Evolutionary conservation across 139 green algal genomes (phyloP).

Genomic region (Chlamydomonas sp.): DNA sequence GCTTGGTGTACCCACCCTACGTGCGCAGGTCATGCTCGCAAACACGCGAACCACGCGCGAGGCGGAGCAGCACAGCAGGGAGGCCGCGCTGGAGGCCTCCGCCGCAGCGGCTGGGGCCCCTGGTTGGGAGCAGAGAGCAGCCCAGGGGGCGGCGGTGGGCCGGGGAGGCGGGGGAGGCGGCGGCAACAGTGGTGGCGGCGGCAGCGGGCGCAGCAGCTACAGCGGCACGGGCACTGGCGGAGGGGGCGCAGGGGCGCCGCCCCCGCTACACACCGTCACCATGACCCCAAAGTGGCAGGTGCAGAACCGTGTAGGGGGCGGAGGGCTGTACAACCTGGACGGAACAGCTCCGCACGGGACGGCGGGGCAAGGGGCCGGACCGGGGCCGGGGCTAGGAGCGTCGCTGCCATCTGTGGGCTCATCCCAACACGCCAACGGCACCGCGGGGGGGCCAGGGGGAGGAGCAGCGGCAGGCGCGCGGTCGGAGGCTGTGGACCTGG

Average conservation of each 20-base stretch:
- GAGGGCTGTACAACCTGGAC: slow-evolving; percentile 54
- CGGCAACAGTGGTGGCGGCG: background rate
- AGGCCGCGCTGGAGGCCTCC: background rate
- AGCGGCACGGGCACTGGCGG: background rate
- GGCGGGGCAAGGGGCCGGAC: background rate
- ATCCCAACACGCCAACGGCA: background rate
- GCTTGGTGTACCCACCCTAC: too few relatives aligned
- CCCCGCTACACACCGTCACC: background rate
- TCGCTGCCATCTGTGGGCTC: background rate
- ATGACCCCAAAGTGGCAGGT: slow-evolving; percentile 55
- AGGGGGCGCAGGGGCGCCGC: background rate
- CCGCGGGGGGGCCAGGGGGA: background rate
- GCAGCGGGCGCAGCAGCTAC: background rate
- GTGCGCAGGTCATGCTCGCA: too few relatives aligned
- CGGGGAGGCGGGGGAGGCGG: too few relatives aligned
- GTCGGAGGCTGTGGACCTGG: slow-evolving; percentile 53
- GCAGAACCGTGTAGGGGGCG: slow-evolving; percentile 64
- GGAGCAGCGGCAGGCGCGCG: background rate
- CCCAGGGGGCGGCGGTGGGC: too few relatives aligned
- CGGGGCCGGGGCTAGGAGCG: background rate
- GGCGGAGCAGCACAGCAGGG: background rate
- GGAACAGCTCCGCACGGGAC: slow-evolving; percentile 34
- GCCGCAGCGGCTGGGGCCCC: background rate
- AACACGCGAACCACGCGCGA: too few relatives aligned
- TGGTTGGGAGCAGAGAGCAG: too few relatives aligned